phyloP scores from a whole-genome alignment of 1,139 yeast species.

The Saccharomyces pastorianus region DNA sequence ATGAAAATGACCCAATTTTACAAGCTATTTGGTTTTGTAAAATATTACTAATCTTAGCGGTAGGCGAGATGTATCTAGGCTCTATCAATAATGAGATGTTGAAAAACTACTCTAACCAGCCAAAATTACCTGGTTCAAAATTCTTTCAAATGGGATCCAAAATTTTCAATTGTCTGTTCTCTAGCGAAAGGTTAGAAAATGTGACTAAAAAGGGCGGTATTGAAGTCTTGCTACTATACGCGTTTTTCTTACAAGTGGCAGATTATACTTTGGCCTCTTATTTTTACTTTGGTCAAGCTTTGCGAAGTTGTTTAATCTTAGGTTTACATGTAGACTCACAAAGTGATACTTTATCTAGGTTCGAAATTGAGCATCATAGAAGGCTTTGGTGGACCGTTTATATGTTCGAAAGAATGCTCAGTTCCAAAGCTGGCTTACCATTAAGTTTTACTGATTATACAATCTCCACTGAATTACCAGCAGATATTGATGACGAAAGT shows the following conservation, averaged over 20 bases:
- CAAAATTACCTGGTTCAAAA: slow-evolving; percentile 65
- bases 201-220: slow-evolving; percentile 73
- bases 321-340: slow-evolving; percentile 86
- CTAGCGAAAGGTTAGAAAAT: slow-evolving; percentile 72
- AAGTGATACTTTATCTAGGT: slow-evolving; percentile 51
- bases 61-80: slow-evolving; percentile 80
- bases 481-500: slow-evolving; percentile 54
- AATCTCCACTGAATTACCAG: slow-evolving; percentile 67
- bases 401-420: slow-evolving; percentile 79
- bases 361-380: slow-evolving; percentile 70
- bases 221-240: slow-evolving; percentile 69
- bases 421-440: slow-evolving; percentile 81
- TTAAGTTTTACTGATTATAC: slow-evolving; percentile 71
- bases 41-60: slow-evolving; percentile 65
- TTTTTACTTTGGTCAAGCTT: slow-evolving; percentile 70
- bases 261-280: slow-evolving; percentile 80
- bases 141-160: slow-evolving; percentile 72
- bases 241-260: slow-evolving; percentile 76
- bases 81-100: slow-evolving; percentile 41
- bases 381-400: slow-evolving; percentile 89
- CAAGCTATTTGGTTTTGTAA: slow-evolving; percentile 81
- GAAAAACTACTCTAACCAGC: slow-evolving; percentile 19
- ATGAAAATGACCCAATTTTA: slow-evolving; percentile 28
- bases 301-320: slow-evolving; percentile 61
- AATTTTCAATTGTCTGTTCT: slow-evolving; percentile 63